A percentile compares a stretch with the other conserved stretches of the same genome.
Evolutionary conservation across 768 basidiomycete genomes (phyloP).

Genomic region (Kwoniella botswanensis): DNA sequence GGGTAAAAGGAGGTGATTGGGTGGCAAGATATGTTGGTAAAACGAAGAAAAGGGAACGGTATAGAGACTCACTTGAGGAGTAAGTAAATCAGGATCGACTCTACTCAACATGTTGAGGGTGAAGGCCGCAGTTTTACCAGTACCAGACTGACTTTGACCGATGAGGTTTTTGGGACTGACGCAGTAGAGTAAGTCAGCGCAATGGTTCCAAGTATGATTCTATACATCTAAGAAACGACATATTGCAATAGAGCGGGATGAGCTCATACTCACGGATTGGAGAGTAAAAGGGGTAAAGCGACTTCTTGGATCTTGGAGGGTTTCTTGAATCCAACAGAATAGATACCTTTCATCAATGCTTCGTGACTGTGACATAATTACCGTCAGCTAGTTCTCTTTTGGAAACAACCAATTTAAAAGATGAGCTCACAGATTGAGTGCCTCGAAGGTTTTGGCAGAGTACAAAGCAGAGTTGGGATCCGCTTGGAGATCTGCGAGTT

Average conservation of each 20-base stretch:
- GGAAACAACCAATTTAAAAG: background rate
- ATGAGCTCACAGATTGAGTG: constrained; percentile 80
- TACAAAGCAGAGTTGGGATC: constrained; percentile 95
- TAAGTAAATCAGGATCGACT: constrained; percentile 78
- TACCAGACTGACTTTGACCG: constrained; percentile 98
- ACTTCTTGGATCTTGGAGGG: constrained; percentile 99
- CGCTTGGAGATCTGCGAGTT: constrained; percentile 91
- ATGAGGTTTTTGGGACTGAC: constrained; percentile 96
- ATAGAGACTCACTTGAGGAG: constrained; percentile 71
- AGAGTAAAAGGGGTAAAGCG: constrained; percentile 85
- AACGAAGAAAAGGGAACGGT: too few species aligned
- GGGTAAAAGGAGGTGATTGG: background rate
- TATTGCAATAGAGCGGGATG: background rate
- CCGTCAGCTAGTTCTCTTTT: constrained; percentile 12
- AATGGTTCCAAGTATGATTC: too few species aligned
- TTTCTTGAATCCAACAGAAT: constrained; percentile 93
- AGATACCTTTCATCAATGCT: constrained; percentile 90
- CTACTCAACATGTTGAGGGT: constrained; percentile 96
- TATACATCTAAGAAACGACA: too few species aligned
- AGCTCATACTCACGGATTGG: constrained; percentile 76
- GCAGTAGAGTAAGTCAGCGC: background rate
- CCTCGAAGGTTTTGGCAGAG: constrained; percentile 92
- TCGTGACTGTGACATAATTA: constrained; percentile 65
- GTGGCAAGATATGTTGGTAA: too few species aligned
- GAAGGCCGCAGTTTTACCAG: constrained; percentile 98